phyloP scores from a whole-genome alignment of 495 filamentous ascomycete species.

The Pseudoneurospora amorphoporcata region DNA sequence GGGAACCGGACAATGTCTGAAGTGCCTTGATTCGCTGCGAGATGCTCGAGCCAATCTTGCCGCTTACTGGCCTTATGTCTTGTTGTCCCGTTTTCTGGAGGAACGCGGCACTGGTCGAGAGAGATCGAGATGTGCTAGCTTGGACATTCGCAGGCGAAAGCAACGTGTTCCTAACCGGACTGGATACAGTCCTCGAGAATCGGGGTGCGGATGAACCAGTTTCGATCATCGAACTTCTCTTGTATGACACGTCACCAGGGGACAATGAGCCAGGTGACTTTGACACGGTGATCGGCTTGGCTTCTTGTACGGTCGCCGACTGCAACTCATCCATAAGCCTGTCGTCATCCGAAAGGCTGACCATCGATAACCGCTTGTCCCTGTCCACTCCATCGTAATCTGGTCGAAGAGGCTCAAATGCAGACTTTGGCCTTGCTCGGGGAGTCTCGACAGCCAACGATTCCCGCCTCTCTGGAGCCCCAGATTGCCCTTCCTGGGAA shows the following conservation, averaged over 20 bases:
- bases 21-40: constrained; percentile 83
- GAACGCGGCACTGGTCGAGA: constrained; percentile 37
- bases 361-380: constrained; percentile 48
- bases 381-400: constrained; percentile 26
- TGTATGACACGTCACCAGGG: background rate
- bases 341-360: constrained; percentile 68
- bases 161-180: constrained; percentile 33
- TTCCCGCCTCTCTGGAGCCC: background rate
- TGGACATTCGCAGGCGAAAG: constrained; percentile 29
- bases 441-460: constrained; percentile 13
- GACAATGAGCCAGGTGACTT: constrained; percentile 51
- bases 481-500: background rate
- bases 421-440: constrained; percentile 35
- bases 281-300: constrained; percentile 69
- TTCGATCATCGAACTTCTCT: constrained; percentile 10
- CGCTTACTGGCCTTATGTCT: constrained; percentile 53
- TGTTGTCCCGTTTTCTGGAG: constrained; percentile 39
- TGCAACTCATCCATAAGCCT: constrained; percentile 84
- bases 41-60: constrained; percentile 78
- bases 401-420: constrained; percentile 48
- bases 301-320: constrained; percentile 71
- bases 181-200: constrained; percentile 35
- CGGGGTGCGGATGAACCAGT: constrained; percentile 11
- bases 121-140: constrained; percentile 31
- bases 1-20: constrained; percentile 53